Base-by-base conservation (phyloP, 768 basidiomycete genomes). In the Rhizopogon vinicolor region DNA sequence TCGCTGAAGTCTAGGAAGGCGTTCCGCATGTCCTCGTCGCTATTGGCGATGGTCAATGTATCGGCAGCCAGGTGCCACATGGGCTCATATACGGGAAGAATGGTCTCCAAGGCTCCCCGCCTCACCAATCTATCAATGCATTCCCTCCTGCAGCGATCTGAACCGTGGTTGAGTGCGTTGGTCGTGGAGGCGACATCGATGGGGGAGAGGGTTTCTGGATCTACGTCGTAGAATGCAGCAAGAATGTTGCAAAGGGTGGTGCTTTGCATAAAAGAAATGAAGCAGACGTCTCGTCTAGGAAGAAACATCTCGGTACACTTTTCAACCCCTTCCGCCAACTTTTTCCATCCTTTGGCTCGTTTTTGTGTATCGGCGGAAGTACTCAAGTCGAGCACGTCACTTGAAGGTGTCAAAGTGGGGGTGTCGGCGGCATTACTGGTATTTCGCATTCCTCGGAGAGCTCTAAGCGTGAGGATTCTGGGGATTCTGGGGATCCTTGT, bases 61-160 rank as follows among this genome's bases (percentile, higher is more conserved):
- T 79, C 63, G 1, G 84, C 83, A 51, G 83, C 69, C 19, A 85
- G 75, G 12, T 82, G 75, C 85, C 85, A 86, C 44, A 85, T 66
- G 0, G 79, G 80, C 62, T 86, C 85, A 73, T 81, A 86, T 0
- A 78, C 68, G 0, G 84, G 84, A 43, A 86, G 75, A 53, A 86
- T 72, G 54, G 75, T 74, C 43, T 84, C 74, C 14, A 85, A 65
- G 0, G 79, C 77, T 41, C 63, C 59, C 1, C 44, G 50, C 35
- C 77, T 73, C 22, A 85, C 57, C 57, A 84, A 77, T 2, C 29
- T 41, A 16, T 63, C 51, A 6, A 69, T 49, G 2, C 53, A 62
- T 3, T 70, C 65, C 19, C 85, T 65, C 45, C 68, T 68, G 14
- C 8, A 4, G 1, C 18, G 3, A 10, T 59, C 53, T 5, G 68